Evolutionary conservation across 768 basidiomycete genomes (phyloP).

Genomic region (Pleurotus citrinopileatus): DNA sequence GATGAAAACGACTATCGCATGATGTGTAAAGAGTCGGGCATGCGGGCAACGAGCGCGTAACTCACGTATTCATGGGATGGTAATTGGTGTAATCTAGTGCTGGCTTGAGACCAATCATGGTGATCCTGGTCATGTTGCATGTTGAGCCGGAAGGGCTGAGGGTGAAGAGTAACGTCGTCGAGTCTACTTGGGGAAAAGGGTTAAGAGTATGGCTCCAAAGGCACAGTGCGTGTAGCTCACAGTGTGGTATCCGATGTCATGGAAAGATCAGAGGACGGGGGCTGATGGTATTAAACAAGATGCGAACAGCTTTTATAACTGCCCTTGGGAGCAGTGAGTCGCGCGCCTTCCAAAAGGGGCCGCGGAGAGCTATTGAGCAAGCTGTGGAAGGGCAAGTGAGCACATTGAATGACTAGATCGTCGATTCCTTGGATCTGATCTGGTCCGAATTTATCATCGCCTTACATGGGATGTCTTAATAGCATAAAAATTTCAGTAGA

Average conservation of each 20-base stretch:
- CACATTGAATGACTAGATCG: too few relatives aligned
- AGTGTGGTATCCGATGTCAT: neutral
- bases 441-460: too few relatives aligned
- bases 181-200: neutral
- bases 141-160: neutral
- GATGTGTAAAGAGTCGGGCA: too few relatives aligned
- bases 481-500: neutral
- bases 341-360: neutral
- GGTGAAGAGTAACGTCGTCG: too few relatives aligned
- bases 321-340: neutral
- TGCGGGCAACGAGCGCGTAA: too few relatives aligned
- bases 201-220: neutral
- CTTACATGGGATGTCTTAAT: neutral
- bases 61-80: too few relatives aligned
- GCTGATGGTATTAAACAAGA: neutral
- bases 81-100: too few relatives aligned
- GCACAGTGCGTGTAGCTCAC: neutral
- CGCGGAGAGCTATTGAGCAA: too few relatives aligned
- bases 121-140: neutral
- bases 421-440: too few relatives aligned
- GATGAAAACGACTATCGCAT: too few relatives aligned
- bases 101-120: too few relatives aligned
- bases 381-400: neutral
- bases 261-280: neutral
- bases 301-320: slow-evolving; percentile 8